Evolutionary conservation across 371 early-diverging fungal genomes (phyloP), one percentile per base, ranked within the genome.

Genomic region (Apophysomyces sp.): DNA sequence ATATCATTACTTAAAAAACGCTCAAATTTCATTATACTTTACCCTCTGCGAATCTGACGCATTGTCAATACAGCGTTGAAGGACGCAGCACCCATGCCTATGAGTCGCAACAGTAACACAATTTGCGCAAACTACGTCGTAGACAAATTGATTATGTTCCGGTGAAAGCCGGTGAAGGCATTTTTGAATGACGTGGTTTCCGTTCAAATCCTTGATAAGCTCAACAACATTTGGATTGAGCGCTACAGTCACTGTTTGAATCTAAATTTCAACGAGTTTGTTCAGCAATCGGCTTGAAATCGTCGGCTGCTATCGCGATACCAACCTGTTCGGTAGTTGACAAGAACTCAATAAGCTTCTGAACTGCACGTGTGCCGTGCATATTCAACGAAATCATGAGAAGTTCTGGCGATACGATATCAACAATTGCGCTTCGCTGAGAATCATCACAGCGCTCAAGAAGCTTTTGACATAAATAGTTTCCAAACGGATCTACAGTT

Each of bases 171-270:
- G 81, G 63, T 90, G 90, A 31, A 98, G 76, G 67, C 95, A 95
- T 75, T 96, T 96, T 76, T 98, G 98, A 57, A 98, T 89, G 37
- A 98, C 98, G 72, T 98, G 99, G 77, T 99, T 99, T 64, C 99
- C 98, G 74, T 98, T 99, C 54, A 97, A 86, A 72, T 97, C 98
- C 67, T 94, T 92, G 63, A 98, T 94, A 44, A 98, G 68, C 9
- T 87, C 79, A 9, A 96, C 92, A 2, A 96, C 92, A 64, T 89
- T 87, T 6, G 83, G 84, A 53, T 85, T 83, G 39, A 98, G 73
- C 13, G 96, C 93, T 13, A 71, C 70, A 8, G 89, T 86, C 6
- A 92, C 80, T 21, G 88, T 78, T 9, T 84, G 76, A 61, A 94
- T 92, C 81, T 92, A 74, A 18, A 49, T 52, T 11, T 1, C 30